A percentile compares a stretch with the other conserved stretches of the same genome.
These are phyloP conservation scores for Rhynchospora pubera DNA, from an alignment of 176 grass and related monocot species.

Conservation along the genomic window DNA sequence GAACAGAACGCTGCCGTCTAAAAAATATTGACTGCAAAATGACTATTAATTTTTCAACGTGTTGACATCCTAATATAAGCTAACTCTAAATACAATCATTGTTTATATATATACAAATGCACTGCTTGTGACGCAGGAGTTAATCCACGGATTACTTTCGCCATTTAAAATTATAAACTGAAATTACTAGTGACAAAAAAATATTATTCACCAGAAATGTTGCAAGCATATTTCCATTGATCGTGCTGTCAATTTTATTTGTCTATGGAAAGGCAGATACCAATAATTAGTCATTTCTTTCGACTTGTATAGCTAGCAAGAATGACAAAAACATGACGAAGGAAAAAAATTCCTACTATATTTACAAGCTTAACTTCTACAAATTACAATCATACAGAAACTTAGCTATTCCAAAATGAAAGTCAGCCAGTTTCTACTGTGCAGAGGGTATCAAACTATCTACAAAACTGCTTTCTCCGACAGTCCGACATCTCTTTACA, in stretches of 20 bases:
- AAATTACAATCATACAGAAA: constrained; percentile 1
- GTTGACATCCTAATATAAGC: no score
- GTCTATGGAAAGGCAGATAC: not conserved
- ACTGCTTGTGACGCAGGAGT: no score
- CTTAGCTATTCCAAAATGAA: not conserved
- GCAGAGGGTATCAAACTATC: constrained; percentile 12
- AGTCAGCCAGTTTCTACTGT: not conserved
- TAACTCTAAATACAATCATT: no score
- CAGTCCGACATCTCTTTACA: not conserved
- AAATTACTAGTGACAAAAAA: no score
- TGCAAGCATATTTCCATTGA: not conserved
- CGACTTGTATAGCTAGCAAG: not conserved
- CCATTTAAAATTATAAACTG: no score
- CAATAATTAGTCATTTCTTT: not conserved
- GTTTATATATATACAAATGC: no score
- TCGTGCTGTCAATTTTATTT: not conserved
- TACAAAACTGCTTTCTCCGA: constrained; percentile 27
- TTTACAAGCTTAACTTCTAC: not conserved
- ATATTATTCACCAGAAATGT: no score
- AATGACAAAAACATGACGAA: not conserved
- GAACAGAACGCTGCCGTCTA: no score
- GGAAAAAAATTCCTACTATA: not conserved
- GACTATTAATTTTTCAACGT: no score
- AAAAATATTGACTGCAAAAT: no score
- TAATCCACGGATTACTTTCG: no score